Evolutionary conservation across 169 alveolate genomes (phyloP), one percentile per base, ranked within the genome.

Genomic region (Plasmodium vivax): DNA sequence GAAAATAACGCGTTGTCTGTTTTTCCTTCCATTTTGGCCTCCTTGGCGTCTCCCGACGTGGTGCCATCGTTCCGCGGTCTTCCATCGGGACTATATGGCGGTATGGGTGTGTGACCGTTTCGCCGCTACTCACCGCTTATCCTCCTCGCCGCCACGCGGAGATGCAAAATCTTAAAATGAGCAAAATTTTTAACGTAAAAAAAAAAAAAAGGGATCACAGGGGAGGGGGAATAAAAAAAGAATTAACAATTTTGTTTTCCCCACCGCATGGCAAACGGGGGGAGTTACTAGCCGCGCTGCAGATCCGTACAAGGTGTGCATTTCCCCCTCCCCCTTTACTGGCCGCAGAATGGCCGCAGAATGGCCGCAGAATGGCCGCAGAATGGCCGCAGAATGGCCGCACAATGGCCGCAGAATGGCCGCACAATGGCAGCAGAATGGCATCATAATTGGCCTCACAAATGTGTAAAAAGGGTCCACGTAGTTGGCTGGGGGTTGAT

Each of bases 101-200:
- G 32, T 41, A 58, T n/a, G 34, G 38, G 10, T 8, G 14, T 62
- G 10, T 81, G 32, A 19, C 27, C 32, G 80, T 32, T 32, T 27
- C 27, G 32, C 75, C 32, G 14, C 75, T 62, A 4, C 75, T 38
- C 41, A 3, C 41, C 41, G 3, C 41, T 34, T 34, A 1, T 2
- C 45, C 45, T 38, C 75, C 32, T 30, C 30, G 19, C 34, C 34
- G 14, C 43, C 82, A 74, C 56, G 54, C 51, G 19, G 23, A 36
- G 51, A 47, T 41, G n/a, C 68, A 81, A 81, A 81, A 81, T 34
- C 71, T 47, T 41, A 81, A 81, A 81, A 81, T 41, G 58, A 81
- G 56, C 19, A n/a, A 62, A 62, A n/a, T n/a, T 62, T 62, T 62
- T 62, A 62, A 62, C 75, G 34, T 62, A 58, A 74, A 74, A 81